phyloP scores from a whole-genome alignment of 768 basidiomycete species.

The Polyporus arcularius region DNA sequence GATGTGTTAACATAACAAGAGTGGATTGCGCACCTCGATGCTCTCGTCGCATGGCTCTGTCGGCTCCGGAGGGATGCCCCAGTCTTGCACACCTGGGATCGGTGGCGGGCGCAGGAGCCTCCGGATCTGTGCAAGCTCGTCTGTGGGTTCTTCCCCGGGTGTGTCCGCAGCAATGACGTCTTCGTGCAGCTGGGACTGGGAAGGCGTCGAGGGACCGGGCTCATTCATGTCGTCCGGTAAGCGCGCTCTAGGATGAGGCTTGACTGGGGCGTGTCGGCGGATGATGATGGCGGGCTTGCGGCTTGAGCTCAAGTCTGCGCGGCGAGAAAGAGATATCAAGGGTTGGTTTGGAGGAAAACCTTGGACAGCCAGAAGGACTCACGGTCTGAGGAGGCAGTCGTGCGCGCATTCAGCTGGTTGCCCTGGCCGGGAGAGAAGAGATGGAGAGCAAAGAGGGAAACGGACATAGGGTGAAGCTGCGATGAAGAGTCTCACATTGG shows the following conservation, averaged over 20 bases:
- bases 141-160: neutral
- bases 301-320: neutral
- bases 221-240: conserved; percentile 43
- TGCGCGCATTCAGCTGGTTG: conserved; percentile 21
- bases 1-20: neutral
- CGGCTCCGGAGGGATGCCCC: conserved; percentile 73
- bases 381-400: conserved; percentile 46
- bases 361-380: conserved; percentile 18
- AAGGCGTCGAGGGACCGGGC: conserved; percentile 9
- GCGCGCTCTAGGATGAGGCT: conserved; percentile 51
- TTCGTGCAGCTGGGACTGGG: neutral
- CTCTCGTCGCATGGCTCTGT: conserved; percentile 58
- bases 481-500: conserved; percentile 65
- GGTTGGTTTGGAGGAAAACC: neutral
- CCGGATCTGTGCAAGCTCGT: conserved; percentile 56
- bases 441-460: conserved; percentile 70
- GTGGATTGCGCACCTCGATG: conserved; percentile 50
- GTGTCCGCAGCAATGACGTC: neutral
- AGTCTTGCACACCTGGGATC: conserved; percentile 65
- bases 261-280: conserved; percentile 49
- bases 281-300: conserved; percentile 59
- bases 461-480: conserved; percentile 37
- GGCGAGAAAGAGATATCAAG: neutral
- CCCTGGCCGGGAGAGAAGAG: conserved; percentile 67
- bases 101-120: conserved; percentile 60